These are phyloP conservation scores for Beauveria sp. DNA, from an alignment of 2,329 filamentous ascomycete species.

Conservation along the genomic window DNA sequence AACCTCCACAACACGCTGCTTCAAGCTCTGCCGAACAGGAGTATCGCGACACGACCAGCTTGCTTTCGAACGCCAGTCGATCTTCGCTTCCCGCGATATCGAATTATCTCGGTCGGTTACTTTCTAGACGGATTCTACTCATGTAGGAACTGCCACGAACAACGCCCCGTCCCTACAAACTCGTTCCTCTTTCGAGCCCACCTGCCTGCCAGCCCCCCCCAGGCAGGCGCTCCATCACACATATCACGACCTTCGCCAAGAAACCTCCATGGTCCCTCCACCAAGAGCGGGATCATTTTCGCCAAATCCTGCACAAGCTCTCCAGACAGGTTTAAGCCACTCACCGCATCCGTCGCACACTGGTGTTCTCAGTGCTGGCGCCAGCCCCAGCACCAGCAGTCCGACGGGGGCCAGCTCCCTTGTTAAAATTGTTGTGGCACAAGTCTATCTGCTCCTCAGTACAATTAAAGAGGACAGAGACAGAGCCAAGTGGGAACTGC, in stretches of 20 bases:
- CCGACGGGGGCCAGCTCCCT: conserved; percentile 60
- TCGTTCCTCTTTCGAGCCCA: conserved; percentile 23
- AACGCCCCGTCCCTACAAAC: conserved; percentile 20
- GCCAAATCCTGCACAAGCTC: conserved; percentile 50
- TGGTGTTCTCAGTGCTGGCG: conserved; percentile 51
- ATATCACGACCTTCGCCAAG: conserved; percentile 25
- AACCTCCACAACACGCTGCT: not conserved
- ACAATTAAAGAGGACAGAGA: conserved; percentile 92
- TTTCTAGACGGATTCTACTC: conserved; percentile 17
- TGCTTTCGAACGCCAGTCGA: not conserved
- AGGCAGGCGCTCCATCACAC: conserved; percentile 29
- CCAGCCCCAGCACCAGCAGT: conserved; percentile 55
- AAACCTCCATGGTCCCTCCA: conserved; percentile 50
- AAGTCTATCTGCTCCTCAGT: conserved; percentile 89
- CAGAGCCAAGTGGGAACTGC: conserved; percentile 83
- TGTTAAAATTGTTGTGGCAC: conserved; percentile 88
- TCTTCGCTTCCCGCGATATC: conserved; percentile 5
- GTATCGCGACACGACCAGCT: conserved; percentile 3
- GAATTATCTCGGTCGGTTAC: conserved; percentile 13
- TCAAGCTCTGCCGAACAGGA: conserved; percentile 1
- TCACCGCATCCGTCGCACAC: conserved; percentile 51
- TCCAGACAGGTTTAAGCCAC: conserved; percentile 49
- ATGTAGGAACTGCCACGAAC: conserved; percentile 27
- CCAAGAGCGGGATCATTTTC: conserved; percentile 58
- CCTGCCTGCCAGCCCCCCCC: conserved; percentile 27